Percentiles rank a stretch among this genome's conserved stretches.
Evolutionary conservation across 352 stramenopile genomes (phyloP).

Genomic region (Phytophthora nicotianae): DNA sequence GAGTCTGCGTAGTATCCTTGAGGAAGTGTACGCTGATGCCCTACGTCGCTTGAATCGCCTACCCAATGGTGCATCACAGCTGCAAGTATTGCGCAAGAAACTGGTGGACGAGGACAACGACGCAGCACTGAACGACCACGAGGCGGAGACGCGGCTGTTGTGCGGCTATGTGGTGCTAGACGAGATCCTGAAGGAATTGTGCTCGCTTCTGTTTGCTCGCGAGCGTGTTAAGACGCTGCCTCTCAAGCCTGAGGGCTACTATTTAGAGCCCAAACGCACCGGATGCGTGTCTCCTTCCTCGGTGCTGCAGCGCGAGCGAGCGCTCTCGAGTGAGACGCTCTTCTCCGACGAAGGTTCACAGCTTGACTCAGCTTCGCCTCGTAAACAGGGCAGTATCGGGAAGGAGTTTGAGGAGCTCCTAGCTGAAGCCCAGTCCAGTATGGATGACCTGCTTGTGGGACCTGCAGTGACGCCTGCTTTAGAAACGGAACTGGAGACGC

Average conservation of each 20-base stretch:
- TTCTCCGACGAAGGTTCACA: constrained; percentile 56
- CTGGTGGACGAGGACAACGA: constrained; percentile 77
- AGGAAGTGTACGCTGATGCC: constrained; percentile 79
- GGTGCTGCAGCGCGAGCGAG: constrained; percentile 28
- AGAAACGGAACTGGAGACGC: constrained; percentile 33
- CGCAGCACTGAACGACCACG: constrained; percentile 60
- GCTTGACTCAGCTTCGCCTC: constrained; percentile 22
- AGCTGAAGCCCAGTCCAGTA: constrained; percentile 73
- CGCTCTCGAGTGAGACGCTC: constrained; percentile 44
- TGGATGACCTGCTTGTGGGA: constrained; percentile 55
- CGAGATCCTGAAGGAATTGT: constrained; percentile 87
- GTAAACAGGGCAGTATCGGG: constrained; percentile 49
- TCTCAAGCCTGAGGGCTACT: constrained; percentile 84
- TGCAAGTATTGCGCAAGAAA: constrained; percentile 64
- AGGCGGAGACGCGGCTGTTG: constrained; percentile 66
- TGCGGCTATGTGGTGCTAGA: constrained; percentile 84
- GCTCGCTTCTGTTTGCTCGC: constrained; percentile 77
- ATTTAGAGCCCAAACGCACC: constrained; percentile 70
- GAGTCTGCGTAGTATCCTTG: constrained; percentile 77
- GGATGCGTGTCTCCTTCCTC: constrained; percentile 35
- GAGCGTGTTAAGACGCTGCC: constrained; percentile 76
- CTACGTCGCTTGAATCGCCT: constrained; percentile 64
- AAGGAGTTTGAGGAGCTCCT: constrained; percentile 77
- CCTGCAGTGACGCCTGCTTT: constrained; percentile 13
- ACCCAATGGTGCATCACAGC: constrained; percentile 45